phyloP scores from a whole-genome alignment of 768 basidiomycete species.

The Tricholomella constricta region DNA sequence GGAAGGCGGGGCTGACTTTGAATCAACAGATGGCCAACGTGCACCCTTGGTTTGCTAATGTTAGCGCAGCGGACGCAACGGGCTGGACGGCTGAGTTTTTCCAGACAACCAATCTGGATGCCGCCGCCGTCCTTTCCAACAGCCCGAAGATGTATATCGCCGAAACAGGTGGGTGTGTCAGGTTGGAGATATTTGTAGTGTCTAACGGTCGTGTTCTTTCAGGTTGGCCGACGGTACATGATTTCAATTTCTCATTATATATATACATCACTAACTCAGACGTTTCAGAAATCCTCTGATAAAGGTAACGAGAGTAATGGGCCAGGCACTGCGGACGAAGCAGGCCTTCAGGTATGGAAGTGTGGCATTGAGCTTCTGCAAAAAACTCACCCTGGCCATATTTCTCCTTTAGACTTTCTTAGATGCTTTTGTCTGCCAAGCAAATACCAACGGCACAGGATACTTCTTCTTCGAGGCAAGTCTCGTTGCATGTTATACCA shows the following conservation, averaged over 20 bases:
- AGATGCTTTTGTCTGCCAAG: conserved; percentile 84
- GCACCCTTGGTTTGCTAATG: conserved; percentile 93
- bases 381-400: conserved; percentile 9
- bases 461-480: conserved; percentile 88
- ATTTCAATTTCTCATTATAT: conserved; percentile 3
- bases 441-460: conserved; percentile 76
- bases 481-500: background rate
- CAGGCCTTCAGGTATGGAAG: conserved; percentile 55
- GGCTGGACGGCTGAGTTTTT: conserved; percentile 86
- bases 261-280: too few species aligned
- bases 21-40: conserved; percentile 76
- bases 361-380: background rate
- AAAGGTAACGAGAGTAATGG: conserved; percentile 64
- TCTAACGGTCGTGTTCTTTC: background rate
- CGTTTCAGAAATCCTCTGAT: conserved; percentile 57
- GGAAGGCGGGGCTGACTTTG: background rate
- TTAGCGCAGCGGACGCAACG: conserved; percentile 65
- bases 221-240: conserved; percentile 65
- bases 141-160: conserved; percentile 87
- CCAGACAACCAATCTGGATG: conserved; percentile 57
- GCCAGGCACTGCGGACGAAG: conserved; percentile 58
- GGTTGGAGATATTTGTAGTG: background rate
- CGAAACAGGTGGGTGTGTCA: conserved; percentile 65
- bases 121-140: conserved; percentile 63
- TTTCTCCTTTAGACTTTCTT: conserved; percentile 75